Evolutionary conservation across 148 eudicot genomes (phyloP).

Genomic region (Pharnaceum exiguum): DNA sequence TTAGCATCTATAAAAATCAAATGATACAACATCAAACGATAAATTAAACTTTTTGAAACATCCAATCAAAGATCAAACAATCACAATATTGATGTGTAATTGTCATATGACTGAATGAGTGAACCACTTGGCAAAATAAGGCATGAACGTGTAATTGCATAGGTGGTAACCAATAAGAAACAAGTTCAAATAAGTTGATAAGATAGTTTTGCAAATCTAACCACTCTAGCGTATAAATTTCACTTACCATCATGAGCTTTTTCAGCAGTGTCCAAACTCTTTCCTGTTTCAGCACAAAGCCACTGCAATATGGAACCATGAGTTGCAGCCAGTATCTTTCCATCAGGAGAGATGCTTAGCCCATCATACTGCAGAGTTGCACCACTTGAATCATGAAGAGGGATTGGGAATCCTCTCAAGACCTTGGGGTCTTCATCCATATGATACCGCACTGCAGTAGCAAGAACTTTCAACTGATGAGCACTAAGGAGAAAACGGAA

Average conservation of each 20-base stretch:
- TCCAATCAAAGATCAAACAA: too few species aligned
- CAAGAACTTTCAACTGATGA: neutral
- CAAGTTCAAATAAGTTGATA: too few species aligned
- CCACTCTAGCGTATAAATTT: too few species aligned
- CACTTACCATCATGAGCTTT: conserved; percentile 91
- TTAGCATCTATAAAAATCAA: too few species aligned
- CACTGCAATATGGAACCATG: conserved; percentile 86
- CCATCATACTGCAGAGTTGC: conserved; percentile 79
- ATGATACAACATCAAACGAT: too few species aligned
- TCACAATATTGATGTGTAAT: too few species aligned
- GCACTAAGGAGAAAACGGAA: neutral
- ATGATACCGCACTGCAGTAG: conserved; percentile 74
- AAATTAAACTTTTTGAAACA: too few species aligned
- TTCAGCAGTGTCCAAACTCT: conserved; percentile 79
- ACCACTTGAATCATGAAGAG: conserved; percentile 79
- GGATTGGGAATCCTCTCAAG: conserved; percentile 83
- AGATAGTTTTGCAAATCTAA: too few species aligned
- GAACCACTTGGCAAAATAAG: too few species aligned
- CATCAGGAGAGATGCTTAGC: conserved; percentile 87
- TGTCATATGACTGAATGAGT: too few species aligned
- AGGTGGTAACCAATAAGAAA: too few species aligned
- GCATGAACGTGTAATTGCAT: too few species aligned
- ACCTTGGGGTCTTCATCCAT: conserved; percentile 98
- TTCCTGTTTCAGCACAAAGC: conserved; percentile 80
- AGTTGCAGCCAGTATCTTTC: conserved; percentile 81